Base-by-base conservation (phyloP, 768 basidiomycete genomes). In the Neoboletus subvelutipes region DNA sequence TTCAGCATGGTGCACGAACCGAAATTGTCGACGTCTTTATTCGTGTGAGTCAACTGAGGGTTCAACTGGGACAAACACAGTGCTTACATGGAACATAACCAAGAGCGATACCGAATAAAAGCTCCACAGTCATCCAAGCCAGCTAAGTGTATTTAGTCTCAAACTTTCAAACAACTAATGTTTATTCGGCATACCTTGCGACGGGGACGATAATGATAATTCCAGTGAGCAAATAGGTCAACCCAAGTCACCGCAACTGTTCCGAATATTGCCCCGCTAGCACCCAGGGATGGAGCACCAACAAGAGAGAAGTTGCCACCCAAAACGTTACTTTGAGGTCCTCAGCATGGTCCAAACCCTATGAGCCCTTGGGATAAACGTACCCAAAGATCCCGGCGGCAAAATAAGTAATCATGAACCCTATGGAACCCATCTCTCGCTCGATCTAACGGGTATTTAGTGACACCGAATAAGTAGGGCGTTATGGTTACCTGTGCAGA, bases 221-320 rank as follows among this genome's bases (percentile, higher is more conserved):
- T 81, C 96, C 96, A 98, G 66, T 98, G 96, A 4, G 94, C 86
- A 40, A 93, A 78, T 15, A 98, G 76, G 68, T 96, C 96, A 9
- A 96, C 86, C 87, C 92, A 92, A 26, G 86, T 85, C 26, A 90
- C 90, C 3, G 87, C 89, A 41, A 93, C 75, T 3, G 89, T 91
- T 17, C 92, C 93, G 55, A 96, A 94, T 54, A 98, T 89, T 1
- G 95, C 93, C 7, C 96, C 96, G 62, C 88, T 91, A 2, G 96
- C 97, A 43, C 96, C 96, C 12, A 94, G 81, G 13, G 91, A 93
- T 0, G 96, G 94, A 20, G 87, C 75, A 9, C 94, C 95, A 4
- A 94, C 88, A 13, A 96, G 76, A 3, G 92, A 80, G 68, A 98
- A 98, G 73, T 97, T 98, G 2, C 93, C 94, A 24, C 96, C 95